Evolutionary conservation across 1,139 yeast genomes (phyloP), one percentile per base, ranked within the genome.

Genomic region (Yamadazyma mexicana): DNA sequence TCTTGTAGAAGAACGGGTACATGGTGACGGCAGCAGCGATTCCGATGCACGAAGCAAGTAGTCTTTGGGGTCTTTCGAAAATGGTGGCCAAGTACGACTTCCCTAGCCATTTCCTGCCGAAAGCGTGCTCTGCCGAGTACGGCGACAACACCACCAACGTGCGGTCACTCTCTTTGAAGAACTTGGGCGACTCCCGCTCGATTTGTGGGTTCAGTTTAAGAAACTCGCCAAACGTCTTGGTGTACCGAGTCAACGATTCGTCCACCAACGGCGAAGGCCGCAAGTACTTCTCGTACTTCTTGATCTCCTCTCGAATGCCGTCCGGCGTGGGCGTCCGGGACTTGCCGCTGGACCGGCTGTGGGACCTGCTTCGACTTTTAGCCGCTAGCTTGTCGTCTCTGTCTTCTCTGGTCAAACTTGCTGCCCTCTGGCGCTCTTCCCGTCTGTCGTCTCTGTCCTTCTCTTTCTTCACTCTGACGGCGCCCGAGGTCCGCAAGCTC

Each of bases 51-150:
- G 84, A 72, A 0, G 95, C 95, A 45, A 83, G 67, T 37, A 87
- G 64, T 34, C 96, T 66, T 61, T 87, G 92, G 0, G 96, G 96
- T 35, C 95, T 67, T 59, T 87, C 96, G 24, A 87, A 94, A 34
- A 87, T 83, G 0, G 92, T 79, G 16, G 83, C 68, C 35, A 77
- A 61, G 52, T 84, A 83, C 1, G 81, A 63, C 54, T 83, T 84
- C 8, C 88, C 68, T 2, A 81, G 88, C 95, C 95, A 87, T 37
- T 70, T 68, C 34, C 96, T 69, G 9, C 88, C 81, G 58, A 85
- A 87, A 2, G 79, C 79, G 60, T 87, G 95, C 47, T 79, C 78
- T 1, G 81, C 63, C 1, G 84, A 77, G 45, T 72, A 70, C 0
- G 87, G 86, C 1, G 85, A 79, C 28, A 81, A 54, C 10, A 81